Percentiles rank a stretch among this genome's conserved stretches.
phyloP scores from a whole-genome alignment of 805 yeast genomes.

The Candida wancherniae region DNA sequence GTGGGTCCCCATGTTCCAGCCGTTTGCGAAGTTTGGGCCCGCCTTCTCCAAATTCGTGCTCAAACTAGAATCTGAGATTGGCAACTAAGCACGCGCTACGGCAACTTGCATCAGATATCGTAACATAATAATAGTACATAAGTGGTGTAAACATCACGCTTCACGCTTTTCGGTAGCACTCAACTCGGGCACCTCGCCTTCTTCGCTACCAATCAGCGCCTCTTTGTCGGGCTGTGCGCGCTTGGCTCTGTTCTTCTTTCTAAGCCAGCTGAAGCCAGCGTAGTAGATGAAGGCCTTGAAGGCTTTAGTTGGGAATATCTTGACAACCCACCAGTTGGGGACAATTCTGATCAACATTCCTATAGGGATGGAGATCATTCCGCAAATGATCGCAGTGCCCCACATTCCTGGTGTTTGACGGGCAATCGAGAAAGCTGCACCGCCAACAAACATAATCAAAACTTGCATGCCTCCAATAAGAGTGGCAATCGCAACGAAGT shows the following conservation, averaged over 20 bases:
- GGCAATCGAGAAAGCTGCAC: conserved; percentile 84
- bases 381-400: conserved; percentile 83
- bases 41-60: conserved; percentile 46
- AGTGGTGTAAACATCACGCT: background rate
- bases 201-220: conserved; percentile 9
- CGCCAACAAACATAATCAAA: conserved; percentile 93
- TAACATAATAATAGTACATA: background rate
- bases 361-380: conserved; percentile 73
- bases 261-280: conserved; percentile 33
- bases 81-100: background rate
- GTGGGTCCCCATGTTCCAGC: conserved; percentile 50
- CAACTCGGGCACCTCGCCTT: conserved; percentile 1
- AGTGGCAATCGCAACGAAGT: conserved; percentile 65
- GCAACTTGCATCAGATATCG: background rate
- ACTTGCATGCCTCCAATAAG: conserved; percentile 83
- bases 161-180: background rate
- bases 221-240: conserved; percentile 16
- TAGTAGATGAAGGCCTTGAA: conserved; percentile 37
- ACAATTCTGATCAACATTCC: conserved; percentile 72
- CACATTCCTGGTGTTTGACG: conserved; percentile 83
- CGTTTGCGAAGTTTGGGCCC: conserved; percentile 46
- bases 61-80: conserved; percentile 25
- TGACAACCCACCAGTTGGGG: conserved; percentile 74
- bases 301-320: conserved; percentile 58
- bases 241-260: conserved; percentile 21